These are phyloP conservation scores for Neopestalotiopsis sp. DNA, from an alignment of 2,329 filamentous ascomycete species.

Conservation along the genomic window DNA sequence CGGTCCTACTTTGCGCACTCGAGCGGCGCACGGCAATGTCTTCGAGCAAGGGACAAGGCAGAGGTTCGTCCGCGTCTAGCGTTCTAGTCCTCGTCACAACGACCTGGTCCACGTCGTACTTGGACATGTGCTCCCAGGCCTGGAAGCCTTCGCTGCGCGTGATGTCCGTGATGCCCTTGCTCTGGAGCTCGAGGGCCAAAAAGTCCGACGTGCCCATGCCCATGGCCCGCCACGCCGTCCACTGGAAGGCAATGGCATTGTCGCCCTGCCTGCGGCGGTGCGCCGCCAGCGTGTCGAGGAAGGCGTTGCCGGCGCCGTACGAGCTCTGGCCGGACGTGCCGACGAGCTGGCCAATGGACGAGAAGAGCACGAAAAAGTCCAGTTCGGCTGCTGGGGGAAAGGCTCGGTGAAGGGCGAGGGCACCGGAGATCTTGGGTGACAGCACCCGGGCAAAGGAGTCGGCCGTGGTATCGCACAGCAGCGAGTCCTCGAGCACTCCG, in stretches of 20 bases:
- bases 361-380: slow-evolving; percentile 39
- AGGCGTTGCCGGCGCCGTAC: slow-evolving; percentile 38
- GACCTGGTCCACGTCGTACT: slow-evolving; percentile 42
- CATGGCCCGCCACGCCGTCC: slow-evolving; percentile 47
- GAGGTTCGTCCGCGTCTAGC: slow-evolving; percentile 38
- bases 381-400: slow-evolving; percentile 35
- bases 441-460: slow-evolving; percentile 39
- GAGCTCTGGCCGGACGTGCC: slow-evolving; percentile 35
- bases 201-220: slow-evolving; percentile 44
- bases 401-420: slow-evolving; percentile 29
- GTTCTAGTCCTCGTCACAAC: slow-evolving; percentile 41
- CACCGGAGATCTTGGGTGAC: slow-evolving; percentile 40
- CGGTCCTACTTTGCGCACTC: too few relatives aligned
- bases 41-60: slow-evolving; percentile 32
- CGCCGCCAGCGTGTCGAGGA: slow-evolving; percentile 38
- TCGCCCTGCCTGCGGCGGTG: slow-evolving; percentile 40
- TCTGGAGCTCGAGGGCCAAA: slow-evolving; percentile 45
- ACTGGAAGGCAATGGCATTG: slow-evolving; percentile 47
- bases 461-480: slow-evolving; percentile 37
- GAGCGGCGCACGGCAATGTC: slow-evolving; percentile 32
- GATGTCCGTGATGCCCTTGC: slow-evolving; percentile 49
- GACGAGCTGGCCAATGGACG: slow-evolving; percentile 38
- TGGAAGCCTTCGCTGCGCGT: slow-evolving; percentile 46
- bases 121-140: slow-evolving; percentile 45
- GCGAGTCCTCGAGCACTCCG: slow-evolving; percentile 43